Evolutionary conservation across 2,329 filamentous ascomycete genomes (phyloP).

Genomic region (Sporothrix sp.): DNA sequence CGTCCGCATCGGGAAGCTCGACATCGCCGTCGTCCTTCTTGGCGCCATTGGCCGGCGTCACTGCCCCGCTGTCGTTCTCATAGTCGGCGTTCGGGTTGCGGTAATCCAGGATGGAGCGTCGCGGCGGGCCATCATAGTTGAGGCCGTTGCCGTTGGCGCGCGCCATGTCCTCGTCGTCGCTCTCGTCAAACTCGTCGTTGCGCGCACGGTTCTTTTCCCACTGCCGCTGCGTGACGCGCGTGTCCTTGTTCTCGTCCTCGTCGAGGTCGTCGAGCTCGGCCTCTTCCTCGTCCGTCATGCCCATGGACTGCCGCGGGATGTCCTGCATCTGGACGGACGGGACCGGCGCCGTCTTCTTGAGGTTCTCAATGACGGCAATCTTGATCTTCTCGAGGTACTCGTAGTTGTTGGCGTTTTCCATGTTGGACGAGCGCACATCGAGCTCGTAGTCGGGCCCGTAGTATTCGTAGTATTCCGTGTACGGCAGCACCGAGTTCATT

Average conservation of each 20-base stretch:
- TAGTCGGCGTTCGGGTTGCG: constrained; percentile 36
- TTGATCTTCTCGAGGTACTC: constrained; percentile 78
- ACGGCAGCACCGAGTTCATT: constrained; percentile 75
- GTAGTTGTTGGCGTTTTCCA: constrained; percentile 81
- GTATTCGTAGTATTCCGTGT: constrained; percentile 96
- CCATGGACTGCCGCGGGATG: constrained; percentile 51
- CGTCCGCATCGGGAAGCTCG: neutral
- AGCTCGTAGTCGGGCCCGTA: constrained; percentile 87
- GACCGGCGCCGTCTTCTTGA: constrained; percentile 74
- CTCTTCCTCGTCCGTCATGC: constrained; percentile 58
- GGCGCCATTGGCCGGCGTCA: neutral
- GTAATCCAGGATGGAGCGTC: constrained; percentile 44
- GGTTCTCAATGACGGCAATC: constrained; percentile 71
- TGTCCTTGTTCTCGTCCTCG: constrained; percentile 77
- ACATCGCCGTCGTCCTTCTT: neutral
- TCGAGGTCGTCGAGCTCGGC: constrained; percentile 61
- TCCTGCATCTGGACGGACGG: constrained; percentile 91
- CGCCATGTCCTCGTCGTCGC: constrained; percentile 78
- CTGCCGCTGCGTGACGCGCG: constrained; percentile 67
- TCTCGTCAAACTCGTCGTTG: constrained; percentile 75
- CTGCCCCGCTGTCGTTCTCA: constrained; percentile 23
- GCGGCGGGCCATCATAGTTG: constrained; percentile 30
- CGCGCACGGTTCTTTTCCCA: constrained; percentile 72
- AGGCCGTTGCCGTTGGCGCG: constrained; percentile 71
- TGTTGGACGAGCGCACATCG: constrained; percentile 78